phyloP scores from a whole-genome alignment of 345 rosid genomes.

The Anastatica hierochuntica region DNA sequence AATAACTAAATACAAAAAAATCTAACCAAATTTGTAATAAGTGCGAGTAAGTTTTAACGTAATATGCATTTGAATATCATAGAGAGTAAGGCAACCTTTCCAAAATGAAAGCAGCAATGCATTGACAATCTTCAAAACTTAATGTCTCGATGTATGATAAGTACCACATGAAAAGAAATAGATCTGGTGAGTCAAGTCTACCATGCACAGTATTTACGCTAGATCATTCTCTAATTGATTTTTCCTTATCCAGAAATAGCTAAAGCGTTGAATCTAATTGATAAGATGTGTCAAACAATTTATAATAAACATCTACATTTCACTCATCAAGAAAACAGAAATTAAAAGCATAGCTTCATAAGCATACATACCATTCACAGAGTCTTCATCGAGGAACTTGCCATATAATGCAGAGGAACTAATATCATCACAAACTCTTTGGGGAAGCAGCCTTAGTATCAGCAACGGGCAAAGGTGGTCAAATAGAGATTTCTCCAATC shows the following conservation, averaged over 20 bases:
- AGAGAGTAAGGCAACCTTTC: conserved; percentile 43
- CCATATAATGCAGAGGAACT: conserved; percentile 46
- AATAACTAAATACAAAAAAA: neutral
- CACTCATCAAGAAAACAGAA: no score
- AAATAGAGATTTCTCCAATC: conserved; percentile 45
- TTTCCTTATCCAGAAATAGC: neutral
- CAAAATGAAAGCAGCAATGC: conserved; percentile 55
- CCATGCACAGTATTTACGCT: neutral
- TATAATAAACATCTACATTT: no score
- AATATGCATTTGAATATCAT: conserved; percentile 11
- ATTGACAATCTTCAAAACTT: conserved; percentile 31
- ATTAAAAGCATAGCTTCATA: no score
- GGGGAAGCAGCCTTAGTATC: conserved; percentile 70
- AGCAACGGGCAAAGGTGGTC: conserved; percentile 82
- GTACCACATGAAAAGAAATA: conserved; percentile 6
- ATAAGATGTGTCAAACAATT: no score
- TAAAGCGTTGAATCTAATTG: conserved; percentile 6
- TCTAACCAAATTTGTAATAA: no score
- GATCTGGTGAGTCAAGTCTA: neutral
- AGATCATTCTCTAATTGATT: neutral
- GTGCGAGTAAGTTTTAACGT: conserved; percentile 11
- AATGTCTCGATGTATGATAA: conserved; percentile 37
- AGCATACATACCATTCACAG: conserved; percentile 32
- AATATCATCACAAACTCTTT: conserved; percentile 59
- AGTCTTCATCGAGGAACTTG: conserved; percentile 32